Evolutionary conservation across 352 stramenopile genomes (phyloP), one percentile per base, ranked within the genome.

Genomic region (Phytopythium aichiense): DNA sequence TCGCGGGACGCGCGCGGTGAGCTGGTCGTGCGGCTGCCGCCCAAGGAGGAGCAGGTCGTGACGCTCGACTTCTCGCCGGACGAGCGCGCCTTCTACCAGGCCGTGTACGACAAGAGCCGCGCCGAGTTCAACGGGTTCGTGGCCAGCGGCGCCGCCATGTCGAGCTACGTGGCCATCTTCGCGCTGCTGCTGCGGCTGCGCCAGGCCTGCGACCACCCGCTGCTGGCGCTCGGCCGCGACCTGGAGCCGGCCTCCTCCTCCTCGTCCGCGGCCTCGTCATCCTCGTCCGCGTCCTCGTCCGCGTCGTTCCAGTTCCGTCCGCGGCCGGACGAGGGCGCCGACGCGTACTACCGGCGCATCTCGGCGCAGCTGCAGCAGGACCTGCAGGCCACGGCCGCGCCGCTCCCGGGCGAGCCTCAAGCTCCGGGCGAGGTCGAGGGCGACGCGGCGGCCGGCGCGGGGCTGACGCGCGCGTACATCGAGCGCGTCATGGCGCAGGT

Each of bases 101-200:
- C 88, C 5, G 74, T 97, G 20, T 96, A 87, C 45, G 77, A 84
- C 60, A 86, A 87, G 57, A 96, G 85, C 63, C 76, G 84, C n/a
- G 85, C 80, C 35, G 83, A 95, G 67, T 97, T 97, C 65, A 91
- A 95, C 46, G 89, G 89, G 0, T 97, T 89, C 56, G 84, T 96
- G 18, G 74, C 88, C 0, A 88, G 75, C 33, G 91, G 91, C 22
- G 72, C 79, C 22, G 79, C 76, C 13, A 89, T 73, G 51, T 78
- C 74, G 20, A 96, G 84, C 60, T 97, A 97, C 60, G 77, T 94
- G 7, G 87, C 81, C 18, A 97, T 97, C 60, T 93, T 97, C 37
- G 85, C 88, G 22, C 69, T 97, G 28, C 67, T 97, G 50, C 57
- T 97, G 50, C 80, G 88, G 1, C 76, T 97, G 7, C 86, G 91